These are phyloP conservation scores for Phialophora tarda DNA, from an alignment of 2,329 filamentous ascomycete species.

Conservation along the genomic window DNA sequence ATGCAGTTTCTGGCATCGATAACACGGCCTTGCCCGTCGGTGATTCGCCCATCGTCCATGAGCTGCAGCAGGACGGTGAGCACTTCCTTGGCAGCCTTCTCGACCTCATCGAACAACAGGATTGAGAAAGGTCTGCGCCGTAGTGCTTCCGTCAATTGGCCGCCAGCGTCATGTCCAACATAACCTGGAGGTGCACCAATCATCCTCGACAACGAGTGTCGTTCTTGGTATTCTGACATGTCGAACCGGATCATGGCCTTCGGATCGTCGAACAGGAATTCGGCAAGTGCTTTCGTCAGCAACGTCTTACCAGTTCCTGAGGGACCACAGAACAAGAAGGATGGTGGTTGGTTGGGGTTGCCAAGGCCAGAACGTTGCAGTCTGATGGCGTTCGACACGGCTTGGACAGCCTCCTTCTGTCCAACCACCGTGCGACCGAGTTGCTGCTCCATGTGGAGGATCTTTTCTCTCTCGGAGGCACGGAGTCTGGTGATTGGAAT, in stretches of 20 bases:
- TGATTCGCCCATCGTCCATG: constrained; percentile 99
- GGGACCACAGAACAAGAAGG: constrained; percentile 98
- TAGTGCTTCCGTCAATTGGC: constrained; percentile 92
- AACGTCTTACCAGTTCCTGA: constrained; percentile 98
- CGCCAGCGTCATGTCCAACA: constrained; percentile 93
- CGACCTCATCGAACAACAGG: constrained; percentile 94
- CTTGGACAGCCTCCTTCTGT: constrained; percentile 89
- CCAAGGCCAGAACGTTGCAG: constrained; percentile 90
- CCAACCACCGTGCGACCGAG: constrained; percentile 86
- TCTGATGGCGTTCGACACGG: constrained; percentile 94
- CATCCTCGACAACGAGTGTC: constrained; percentile 93
- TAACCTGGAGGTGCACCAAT: constrained; percentile 97
- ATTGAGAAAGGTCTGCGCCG: constrained; percentile 97
- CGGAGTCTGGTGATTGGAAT: constrained; percentile 93
- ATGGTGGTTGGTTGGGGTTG: constrained; percentile 96
- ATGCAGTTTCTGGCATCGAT: constrained; percentile 98
- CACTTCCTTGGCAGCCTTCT: constrained; percentile 98
- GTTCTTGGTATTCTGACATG: constrained; percentile 99
- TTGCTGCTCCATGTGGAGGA: constrained; percentile 94
- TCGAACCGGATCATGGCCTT: constrained; percentile 99
- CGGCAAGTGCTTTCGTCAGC: constrained; percentile 92
- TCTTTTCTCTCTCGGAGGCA: constrained; percentile 96
- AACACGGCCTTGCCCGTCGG: constrained; percentile 92
- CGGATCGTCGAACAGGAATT: constrained; percentile 96
- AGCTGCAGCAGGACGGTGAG: constrained; percentile 97